phyloP scores from a whole-genome alignment of 495 filamentous ascomycete genomes.

The Aspergillus sparsus region DNA sequence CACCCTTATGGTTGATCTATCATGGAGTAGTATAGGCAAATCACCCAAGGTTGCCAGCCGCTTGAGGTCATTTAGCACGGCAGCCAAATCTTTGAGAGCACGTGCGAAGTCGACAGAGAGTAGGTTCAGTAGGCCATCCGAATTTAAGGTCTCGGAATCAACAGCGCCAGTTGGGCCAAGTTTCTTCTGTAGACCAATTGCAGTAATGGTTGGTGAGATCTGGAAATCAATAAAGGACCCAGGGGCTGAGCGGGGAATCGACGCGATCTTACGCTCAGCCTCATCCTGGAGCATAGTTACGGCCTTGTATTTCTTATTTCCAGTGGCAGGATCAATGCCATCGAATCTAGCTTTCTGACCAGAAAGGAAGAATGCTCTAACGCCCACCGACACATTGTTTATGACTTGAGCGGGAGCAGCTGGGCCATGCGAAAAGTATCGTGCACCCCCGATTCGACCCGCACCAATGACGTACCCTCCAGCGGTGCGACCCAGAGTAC shows the following conservation, averaged over 20 bases:
- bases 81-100: slow-evolving; percentile 78
- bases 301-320: slow-evolving; percentile 74
- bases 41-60: slow-evolving; percentile 75
- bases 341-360: slow-evolving; percentile 86
- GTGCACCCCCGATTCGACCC: slow-evolving; percentile 68
- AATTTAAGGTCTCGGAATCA: slow-evolving; percentile 60
- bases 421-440: slow-evolving; percentile 89
- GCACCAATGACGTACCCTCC: slow-evolving; percentile 80
- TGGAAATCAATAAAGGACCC: slow-evolving; percentile 85
- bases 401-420: slow-evolving; percentile 84
- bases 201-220: slow-evolving; percentile 83
- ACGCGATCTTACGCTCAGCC: slow-evolving; percentile 60
- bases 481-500: slow-evolving; percentile 78
- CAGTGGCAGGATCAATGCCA: slow-evolving; percentile 62
- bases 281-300: slow-evolving; percentile 70
- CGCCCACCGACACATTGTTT: slow-evolving; percentile 88
- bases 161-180: slow-evolving; percentile 31
- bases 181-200: slow-evolving; percentile 56
- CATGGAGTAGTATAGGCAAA: slow-evolving; percentile 72
- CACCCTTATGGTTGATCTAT: slow-evolving; percentile 65
- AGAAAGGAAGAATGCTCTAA: slow-evolving; percentile 85
- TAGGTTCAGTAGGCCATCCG: slow-evolving; percentile 76
- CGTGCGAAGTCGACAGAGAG: slow-evolving; percentile 89
- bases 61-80: slow-evolving; percentile 78
- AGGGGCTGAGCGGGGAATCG: slow-evolving; percentile 55